A percentile compares a stretch with the other conserved stretches of the same genome.
phyloP scores from a whole-genome alignment of 192 early-diverging fungal genomes.

The Dissophora globulifera region DNA sequence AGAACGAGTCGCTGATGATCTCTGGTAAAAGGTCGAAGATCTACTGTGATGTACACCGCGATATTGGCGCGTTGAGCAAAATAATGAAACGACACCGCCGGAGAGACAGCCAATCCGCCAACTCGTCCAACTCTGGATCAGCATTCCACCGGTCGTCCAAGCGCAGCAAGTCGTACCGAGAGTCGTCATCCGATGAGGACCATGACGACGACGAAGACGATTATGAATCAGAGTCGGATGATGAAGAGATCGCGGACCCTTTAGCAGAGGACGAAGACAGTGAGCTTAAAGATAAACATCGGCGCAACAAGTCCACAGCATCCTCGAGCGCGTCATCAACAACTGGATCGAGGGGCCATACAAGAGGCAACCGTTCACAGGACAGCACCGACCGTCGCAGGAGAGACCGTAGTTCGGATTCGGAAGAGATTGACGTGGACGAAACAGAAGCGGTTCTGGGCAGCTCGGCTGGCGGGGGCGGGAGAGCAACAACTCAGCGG shows the following conservation, averaged over 20 bases:
- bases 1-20: conserved; percentile 17
- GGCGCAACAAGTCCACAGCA: conserved; percentile 4
- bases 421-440: conserved; percentile 49
- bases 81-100: conserved; percentile 24
- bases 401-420: conserved; percentile 27
- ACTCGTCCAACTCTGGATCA: not conserved
- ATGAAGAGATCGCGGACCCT: conserved; percentile 4
- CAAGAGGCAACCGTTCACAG: conserved; percentile 2
- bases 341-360: conserved; percentile 6
- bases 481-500: conserved; percentile 7
- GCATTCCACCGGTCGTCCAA: conserved; percentile 29
- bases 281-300: conserved; percentile 17
- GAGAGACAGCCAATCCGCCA: conserved; percentile 1
- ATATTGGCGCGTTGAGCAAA: conserved; percentile 19
- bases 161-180: conserved; percentile 29
- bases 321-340: conserved; percentile 5
- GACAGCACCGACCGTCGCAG: conserved; percentile 21
- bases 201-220: conserved; percentile 27
- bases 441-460: conserved; percentile 39
- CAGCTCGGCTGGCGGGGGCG: conserved; percentile 13
- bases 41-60: conserved; percentile 34
- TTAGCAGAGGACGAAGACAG: conserved; percentile 18
- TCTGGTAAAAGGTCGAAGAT: conserved; percentile 18
- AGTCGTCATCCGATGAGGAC: conserved; percentile 31
- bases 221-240: conserved; percentile 21